phyloP scores from a whole-genome alignment of 73 alveolate genomes.

The Paramecium octaurelia region DNA sequence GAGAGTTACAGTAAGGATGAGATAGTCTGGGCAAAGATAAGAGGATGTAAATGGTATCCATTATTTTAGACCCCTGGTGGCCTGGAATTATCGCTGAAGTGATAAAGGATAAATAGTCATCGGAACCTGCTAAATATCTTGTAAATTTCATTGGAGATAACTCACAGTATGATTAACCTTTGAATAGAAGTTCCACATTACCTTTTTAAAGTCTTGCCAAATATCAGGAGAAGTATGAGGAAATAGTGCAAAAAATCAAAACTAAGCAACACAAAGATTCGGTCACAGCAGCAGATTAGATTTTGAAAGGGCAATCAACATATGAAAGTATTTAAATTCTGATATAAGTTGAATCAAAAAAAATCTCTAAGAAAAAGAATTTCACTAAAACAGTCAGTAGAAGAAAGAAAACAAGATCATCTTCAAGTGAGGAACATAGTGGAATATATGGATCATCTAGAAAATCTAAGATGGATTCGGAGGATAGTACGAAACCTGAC shows the following conservation, averaged over 20 bases:
- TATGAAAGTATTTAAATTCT: constrained; percentile 1
- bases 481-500: background rate
- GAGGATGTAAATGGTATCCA: constrained; percentile 13
- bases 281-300: constrained; percentile 17
- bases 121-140: constrained; percentile 20
- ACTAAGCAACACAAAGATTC: constrained; percentile 21
- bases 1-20: background rate
- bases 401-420: background rate
- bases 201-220: background rate
- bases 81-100: constrained; percentile 46
- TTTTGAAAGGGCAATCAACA: constrained; percentile 5
- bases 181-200: background rate
- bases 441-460: constrained; percentile 3
- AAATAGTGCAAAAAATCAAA: background rate
- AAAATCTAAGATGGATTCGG: background rate
- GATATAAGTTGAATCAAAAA: constrained; percentile 3
- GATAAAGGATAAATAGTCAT: background rate
- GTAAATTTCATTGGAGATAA: constrained; percentile 53
- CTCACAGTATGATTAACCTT: constrained; percentile 5
- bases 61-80: constrained; percentile 49
- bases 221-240: constrained; percentile 24
- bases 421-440: background rate
- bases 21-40: constrained; percentile 37
- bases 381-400: background rate
- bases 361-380: background rate